Conservation (phyloP, 345 rosid genomes). For the Arabidopsis thaliana region TAIR10.1 NC_003075.7:16917001-16917500, state of each 20-base stretch:
- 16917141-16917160: conserved; percentile 21
- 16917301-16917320: not conserved
- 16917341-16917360: too few relatives aligned
- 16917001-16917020: conserved; percentile 31
- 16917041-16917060: conserved; percentile 25
- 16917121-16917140: conserved; percentile 30
- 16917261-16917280: not conserved
- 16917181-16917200: not conserved
- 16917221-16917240: not conserved
- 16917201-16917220: not conserved
- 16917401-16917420: too few relatives aligned
- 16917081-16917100: conserved; percentile 31
- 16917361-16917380: too few relatives aligned
- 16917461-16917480: too few relatives aligned
- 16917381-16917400: too few relatives aligned
- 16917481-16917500: conserved; percentile 7
- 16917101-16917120: conserved; percentile 24
- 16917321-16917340: not conserved
- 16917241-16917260: not conserved
- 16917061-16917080: conserved; percentile 32
- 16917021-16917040: conserved; percentile 16
- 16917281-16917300: not conserved
- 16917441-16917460: too few relatives aligned
- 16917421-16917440: too few relatives aligned
- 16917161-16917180: conserved; percentile 24